phyloP scores from a whole-genome alignment of 1,139 yeast species.

The Pichia inconspicua region DNA sequence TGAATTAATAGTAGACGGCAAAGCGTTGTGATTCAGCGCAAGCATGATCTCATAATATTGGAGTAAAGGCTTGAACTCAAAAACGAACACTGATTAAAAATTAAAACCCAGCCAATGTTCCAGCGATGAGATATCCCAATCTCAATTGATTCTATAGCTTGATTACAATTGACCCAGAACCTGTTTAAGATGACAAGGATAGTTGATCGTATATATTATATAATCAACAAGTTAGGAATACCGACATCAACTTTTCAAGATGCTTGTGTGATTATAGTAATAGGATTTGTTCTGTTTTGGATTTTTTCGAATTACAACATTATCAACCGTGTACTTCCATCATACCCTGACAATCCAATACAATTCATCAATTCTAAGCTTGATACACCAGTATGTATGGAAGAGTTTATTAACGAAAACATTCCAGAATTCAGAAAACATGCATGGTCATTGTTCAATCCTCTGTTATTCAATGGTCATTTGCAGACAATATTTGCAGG shows the following conservation, averaged over 20 bases:
- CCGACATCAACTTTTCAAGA: slow-evolving; percentile 6
- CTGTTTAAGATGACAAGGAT: background rate
- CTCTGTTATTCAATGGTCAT: slow-evolving; percentile 63
- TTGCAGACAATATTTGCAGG: slow-evolving; percentile 72
- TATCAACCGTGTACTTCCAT: slow-evolving; percentile 12
- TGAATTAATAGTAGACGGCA: too few relatives aligned
- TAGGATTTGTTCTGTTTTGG: background rate
- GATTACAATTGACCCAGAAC: background rate
- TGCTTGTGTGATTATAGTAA: slow-evolving; percentile 10
- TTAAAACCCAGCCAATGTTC: too few relatives aligned
- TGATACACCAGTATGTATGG: slow-evolving; percentile 4
- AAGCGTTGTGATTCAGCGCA: too few relatives aligned
- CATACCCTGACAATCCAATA: slow-evolving; percentile 13
- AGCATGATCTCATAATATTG: too few relatives aligned
- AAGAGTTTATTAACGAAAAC: slow-evolving; percentile 15
- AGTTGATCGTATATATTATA: slow-evolving; percentile 1
- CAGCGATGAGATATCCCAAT: too few relatives aligned
- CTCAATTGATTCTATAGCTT: too few relatives aligned
- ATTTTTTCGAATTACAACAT: slow-evolving; percentile 10
- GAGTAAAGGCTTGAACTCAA: too few relatives aligned
- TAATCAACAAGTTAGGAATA: slow-evolving; percentile 4
- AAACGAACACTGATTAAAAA: too few relatives aligned
- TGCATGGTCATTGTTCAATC: slow-evolving; percentile 50
- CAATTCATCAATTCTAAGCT: slow-evolving; percentile 4
- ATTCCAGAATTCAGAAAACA: slow-evolving; percentile 41